Conservation (phyloP, 352 stramenopile species). For the Phytophthora boehmeriae region DNA sequence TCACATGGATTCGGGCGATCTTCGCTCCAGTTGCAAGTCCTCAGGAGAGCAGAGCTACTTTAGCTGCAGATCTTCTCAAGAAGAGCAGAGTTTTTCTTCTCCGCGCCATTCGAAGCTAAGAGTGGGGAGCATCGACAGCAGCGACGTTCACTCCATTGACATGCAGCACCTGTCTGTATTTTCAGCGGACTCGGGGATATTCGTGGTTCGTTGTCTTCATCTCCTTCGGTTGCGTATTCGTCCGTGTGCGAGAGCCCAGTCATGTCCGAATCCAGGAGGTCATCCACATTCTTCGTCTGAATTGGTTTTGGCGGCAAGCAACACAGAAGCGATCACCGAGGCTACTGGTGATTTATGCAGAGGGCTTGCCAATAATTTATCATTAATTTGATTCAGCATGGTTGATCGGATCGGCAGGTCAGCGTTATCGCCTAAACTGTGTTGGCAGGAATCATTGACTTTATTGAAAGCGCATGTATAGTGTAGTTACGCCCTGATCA, state of each 20-base stretch:
- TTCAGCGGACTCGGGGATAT: slow-evolving; percentile 41
- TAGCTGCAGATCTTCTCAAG: slow-evolving; percentile 25
- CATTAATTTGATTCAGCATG: no score
- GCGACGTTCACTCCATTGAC: slow-evolving; percentile 33
- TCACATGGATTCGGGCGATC: slow-evolving; percentile 7
- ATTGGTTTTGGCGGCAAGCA: background rate
- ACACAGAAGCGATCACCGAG: no score
- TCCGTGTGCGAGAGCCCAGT: slow-evolving; percentile 65
- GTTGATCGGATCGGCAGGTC: no score
- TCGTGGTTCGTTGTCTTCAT: slow-evolving; percentile 42
- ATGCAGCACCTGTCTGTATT: slow-evolving; percentile 56
- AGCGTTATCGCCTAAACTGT: no score
- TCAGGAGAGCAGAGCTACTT: slow-evolving; percentile 23
- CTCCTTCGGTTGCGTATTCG: slow-evolving; percentile 65
- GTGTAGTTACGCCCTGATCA: no score
- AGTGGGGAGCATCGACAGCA: slow-evolving; percentile 17
- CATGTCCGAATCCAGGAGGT: slow-evolving; percentile 35
- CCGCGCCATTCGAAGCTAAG: slow-evolving; percentile 23
- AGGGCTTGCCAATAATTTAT: no score
- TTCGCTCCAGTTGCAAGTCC: slow-evolving; percentile 27
- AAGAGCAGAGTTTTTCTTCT: slow-evolving; percentile 18
- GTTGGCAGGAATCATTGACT: no score
- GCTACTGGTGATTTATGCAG: no score
- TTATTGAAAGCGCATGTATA: no score
- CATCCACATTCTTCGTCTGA: slow-evolving; percentile 69